These are phyloP conservation scores for Pseudisothecium myosuroides DNA, from an alignment of 225 moss, liverwort and hornwort species.

Conservation along the genomic window DNA sequence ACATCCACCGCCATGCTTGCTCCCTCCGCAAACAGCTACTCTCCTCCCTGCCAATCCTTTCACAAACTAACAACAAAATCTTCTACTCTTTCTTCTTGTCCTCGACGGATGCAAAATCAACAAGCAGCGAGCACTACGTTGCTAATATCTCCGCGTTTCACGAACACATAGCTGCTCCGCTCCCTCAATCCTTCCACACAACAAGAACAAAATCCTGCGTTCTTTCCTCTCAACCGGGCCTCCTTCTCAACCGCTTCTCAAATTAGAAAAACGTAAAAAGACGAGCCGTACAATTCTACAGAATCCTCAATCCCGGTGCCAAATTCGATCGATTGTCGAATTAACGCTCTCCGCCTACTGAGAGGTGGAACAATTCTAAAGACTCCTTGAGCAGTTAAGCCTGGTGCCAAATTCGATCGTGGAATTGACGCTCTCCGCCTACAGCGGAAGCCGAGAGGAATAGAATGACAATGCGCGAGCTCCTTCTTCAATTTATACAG, in stretches of 20 bases:
- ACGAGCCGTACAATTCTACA: not conserved
- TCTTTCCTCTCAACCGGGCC: not conserved
- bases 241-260: not conserved
- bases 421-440: not conserved
- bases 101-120: not conserved
- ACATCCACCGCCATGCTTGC: slow-evolving; percentile 16
- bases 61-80: not conserved
- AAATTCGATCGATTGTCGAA: not conserved
- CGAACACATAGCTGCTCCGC: not conserved
- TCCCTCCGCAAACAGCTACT: not conserved
- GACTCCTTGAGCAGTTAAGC: not conserved
- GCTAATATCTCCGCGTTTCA: not conserved
- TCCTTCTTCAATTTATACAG: not conserved
- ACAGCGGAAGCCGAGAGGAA: not conserved
- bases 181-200: not conserved
- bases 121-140: not conserved
- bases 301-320: not conserved
- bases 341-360: not conserved
- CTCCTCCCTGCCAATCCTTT: not conserved
- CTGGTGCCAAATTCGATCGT: not conserved
- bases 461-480: not conserved
- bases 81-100: not conserved
- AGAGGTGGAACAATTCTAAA: not conserved
- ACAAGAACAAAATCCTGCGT: not conserved
- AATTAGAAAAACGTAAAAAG: not conserved